phyloP scores from a whole-genome alignment of 805 yeast genomes.

The Zygosaccharomyces rouxii region DNA sequence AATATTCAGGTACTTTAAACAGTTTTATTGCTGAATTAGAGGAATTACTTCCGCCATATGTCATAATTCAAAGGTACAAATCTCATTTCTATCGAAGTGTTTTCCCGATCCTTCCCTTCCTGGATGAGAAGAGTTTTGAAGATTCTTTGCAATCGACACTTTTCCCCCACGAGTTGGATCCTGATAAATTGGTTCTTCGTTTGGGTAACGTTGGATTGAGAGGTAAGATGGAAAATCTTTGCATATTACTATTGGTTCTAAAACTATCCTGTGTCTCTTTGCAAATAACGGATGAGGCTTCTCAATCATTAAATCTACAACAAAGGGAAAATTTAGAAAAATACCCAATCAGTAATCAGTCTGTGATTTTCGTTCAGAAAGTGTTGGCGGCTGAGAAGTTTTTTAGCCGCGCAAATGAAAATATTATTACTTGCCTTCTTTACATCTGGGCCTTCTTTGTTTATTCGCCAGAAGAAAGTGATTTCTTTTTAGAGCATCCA shows the following conservation, averaged over 20 bases:
- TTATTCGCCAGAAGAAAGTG: slow-evolving; percentile 36
- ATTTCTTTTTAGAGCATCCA: slow-evolving; percentile 33
- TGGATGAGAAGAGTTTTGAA: slow-evolving; percentile 30
- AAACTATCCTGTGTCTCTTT: slow-evolving; percentile 31
- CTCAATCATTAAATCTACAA: slow-evolving; percentile 9
- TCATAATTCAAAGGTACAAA: slow-evolving; percentile 24
- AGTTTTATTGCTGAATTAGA: slow-evolving; percentile 24
- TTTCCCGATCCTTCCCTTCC: slow-evolving; percentile 28
- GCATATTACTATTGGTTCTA: slow-evolving; percentile 26
- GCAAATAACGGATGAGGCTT: slow-evolving; percentile 15
- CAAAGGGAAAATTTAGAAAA: slow-evolving; percentile 20
- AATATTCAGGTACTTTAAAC: slow-evolving; percentile 26
- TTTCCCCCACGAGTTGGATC: slow-evolving; percentile 16
- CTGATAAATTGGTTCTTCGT: slow-evolving; percentile 21
- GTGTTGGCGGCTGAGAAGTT: slow-evolving; percentile 30
- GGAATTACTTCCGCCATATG: slow-evolving; percentile 26
- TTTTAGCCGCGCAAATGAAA: slow-evolving; percentile 33
- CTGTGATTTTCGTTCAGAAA: slow-evolving; percentile 27
- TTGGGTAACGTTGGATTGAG: slow-evolving; percentile 29
- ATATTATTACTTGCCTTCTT: slow-evolving; percentile 27
- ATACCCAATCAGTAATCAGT: slow-evolving; percentile 28
- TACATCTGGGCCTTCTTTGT: slow-evolving; percentile 34
- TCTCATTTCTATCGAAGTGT: slow-evolving; percentile 27
- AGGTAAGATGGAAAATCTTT: slow-evolving; percentile 28
- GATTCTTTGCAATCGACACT: slow-evolving; percentile 25